Base-by-base conservation (phyloP, 257 asterid species). In the Orobanche coerulescens region DNA sequence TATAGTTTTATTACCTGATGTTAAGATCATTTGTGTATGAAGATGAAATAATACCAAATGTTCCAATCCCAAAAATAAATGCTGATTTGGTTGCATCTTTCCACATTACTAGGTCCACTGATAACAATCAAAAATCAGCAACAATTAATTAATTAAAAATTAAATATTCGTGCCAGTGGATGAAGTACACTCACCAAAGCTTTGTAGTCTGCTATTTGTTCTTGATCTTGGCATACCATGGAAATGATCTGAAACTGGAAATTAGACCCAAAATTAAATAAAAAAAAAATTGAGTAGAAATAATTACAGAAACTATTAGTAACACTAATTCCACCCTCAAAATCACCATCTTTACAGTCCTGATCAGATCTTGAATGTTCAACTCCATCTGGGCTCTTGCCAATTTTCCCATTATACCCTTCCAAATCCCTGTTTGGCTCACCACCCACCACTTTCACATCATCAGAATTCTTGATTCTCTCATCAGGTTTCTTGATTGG, bases 91-190 rank as follows among this genome's bases (percentile, higher is more conserved):
- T 78, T 64, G 54, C 79, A 62, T 91, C 93, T 58, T 75, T 88
- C 98, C 98, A 91, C 98, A 88, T 91, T 10, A 91, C 67, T 34
- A 84, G 50, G 39, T 88, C 94, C 76, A 78, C 96, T 91, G 77
- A 65, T 22, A 37, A 31, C 58, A 57, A 31, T 12, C 47, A 71
- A 16, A 10, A 53, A 31, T 15, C 28, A 61, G 20, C 31, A 4
- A 3, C 15, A 34, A 26, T 28, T 18, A 26, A 61, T 15, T 10
- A 48, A 4, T 30, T 14, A 14, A 6, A 18, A 12, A 8, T 39
- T 37, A 26, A 56, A 11, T 12, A 36, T 57, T 46, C 23, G 60
- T 47, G 23, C 12, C 49, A 62, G 13, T 48, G 36, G 14, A 42
- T 46, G 20, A 16, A 62, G 9, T n/a, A 69, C 83, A n/a, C n/a